Evolutionary conservation across 495 filamentous ascomycete genomes (phyloP).

Genomic region (Paragyromitra xinjiangensis): DNA sequence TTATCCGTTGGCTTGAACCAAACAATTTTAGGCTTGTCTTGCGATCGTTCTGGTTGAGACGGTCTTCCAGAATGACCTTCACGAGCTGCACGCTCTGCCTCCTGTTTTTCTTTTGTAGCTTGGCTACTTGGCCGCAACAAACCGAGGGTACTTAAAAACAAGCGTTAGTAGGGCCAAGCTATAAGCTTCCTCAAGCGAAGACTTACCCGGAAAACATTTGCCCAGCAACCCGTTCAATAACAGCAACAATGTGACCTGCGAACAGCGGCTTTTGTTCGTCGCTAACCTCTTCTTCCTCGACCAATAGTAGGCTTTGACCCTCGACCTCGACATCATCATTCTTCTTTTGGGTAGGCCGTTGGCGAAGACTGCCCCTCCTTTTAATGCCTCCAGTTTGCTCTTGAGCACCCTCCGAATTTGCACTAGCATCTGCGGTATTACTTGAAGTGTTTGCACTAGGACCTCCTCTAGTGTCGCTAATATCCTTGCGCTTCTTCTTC

Average conservation of each 20-base stretch:
- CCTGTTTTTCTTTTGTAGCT: slow-evolving; percentile 99
- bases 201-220: slow-evolving; percentile 95
- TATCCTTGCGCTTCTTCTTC: slow-evolving; percentile 99
- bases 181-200: not conserved
- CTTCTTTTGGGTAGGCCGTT: slow-evolving; percentile 98
- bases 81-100: slow-evolving; percentile 90
- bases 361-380: slow-evolving; percentile 89
- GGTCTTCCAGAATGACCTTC: slow-evolving; percentile 80
- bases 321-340: slow-evolving; percentile 99
- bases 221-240: slow-evolving; percentile 94
- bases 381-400: slow-evolving; percentile 78
- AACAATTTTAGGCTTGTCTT: slow-evolving; percentile 99
- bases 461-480: slow-evolving; percentile 84
- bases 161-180: slow-evolving; percentile 30
- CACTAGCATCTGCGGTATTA: slow-evolving; percentile 74
- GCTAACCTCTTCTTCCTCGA: slow-evolving; percentile 98
- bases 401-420: slow-evolving; percentile 67
- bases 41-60: slow-evolving; percentile 78
- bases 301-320: slow-evolving; percentile 92
- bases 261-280: slow-evolving; percentile 98
- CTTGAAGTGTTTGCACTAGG: slow-evolving; percentile 74
- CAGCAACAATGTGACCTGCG: slow-evolving; percentile 94
- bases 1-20: slow-evolving; percentile 99
- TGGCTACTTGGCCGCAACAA: slow-evolving; percentile 95
- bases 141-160: slow-evolving; percentile 73